A percentile compares a stretch with the other conserved stretches of the same genome.
Evolutionary conservation across 495 filamentous ascomycete genomes (phyloP).

Genomic region (Letharia columbiana): DNA sequence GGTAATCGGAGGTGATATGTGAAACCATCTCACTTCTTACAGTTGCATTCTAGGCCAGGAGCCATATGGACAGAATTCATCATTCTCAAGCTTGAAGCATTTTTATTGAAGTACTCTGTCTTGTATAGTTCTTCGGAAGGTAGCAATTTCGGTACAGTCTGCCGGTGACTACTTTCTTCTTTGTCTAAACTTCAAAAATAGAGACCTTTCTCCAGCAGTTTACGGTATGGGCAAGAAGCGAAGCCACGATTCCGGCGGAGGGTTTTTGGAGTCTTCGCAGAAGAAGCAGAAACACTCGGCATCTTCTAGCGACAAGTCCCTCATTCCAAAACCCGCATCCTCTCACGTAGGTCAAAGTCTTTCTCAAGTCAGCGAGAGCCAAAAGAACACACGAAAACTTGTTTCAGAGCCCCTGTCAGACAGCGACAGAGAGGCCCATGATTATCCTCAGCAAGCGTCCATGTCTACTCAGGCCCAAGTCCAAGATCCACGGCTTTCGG

Average conservation of each 20-base stretch:
- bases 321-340: background rate
- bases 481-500: background rate
- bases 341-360: background rate
- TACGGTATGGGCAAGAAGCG: background rate
- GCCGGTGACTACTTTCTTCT: background rate
- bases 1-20: background rate
- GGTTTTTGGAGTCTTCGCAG: background rate
- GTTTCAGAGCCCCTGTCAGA: background rate
- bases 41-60: too few species aligned
- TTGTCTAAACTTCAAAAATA: background rate
- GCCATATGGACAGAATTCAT: background rate
- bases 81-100: background rate
- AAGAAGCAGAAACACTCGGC: slow-evolving; percentile 4
- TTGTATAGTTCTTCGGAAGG: background rate
- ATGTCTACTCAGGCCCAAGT: background rate
- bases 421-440: background rate
- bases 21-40: background rate
- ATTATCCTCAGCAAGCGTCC: background rate
- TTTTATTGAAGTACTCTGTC: background rate
- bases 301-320: background rate
- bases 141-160: background rate
- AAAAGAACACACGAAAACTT: background rate
- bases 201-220: background rate
- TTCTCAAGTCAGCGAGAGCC: background rate
- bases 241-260: background rate